Evolutionary conservation across 2,329 filamentous ascomycete genomes (phyloP), one percentile per base, ranked within the genome.

Genomic region (Nemania diffusa): DNA sequence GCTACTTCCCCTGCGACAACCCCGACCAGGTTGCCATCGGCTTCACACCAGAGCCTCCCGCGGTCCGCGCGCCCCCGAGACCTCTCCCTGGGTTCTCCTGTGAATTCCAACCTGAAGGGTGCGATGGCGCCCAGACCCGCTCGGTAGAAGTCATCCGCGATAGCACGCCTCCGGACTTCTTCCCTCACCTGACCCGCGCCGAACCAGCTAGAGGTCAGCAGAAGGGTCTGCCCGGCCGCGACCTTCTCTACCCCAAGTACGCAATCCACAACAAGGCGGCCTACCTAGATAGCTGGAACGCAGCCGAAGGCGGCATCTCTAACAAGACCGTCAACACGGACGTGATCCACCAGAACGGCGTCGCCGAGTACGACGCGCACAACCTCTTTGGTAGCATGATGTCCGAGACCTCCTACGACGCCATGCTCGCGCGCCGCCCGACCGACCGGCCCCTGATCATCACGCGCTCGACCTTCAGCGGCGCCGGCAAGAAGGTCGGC

Each of bases 311-410:
- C 48, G 82, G 81, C 1, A 78, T 86, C 27, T 83, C 83, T 0
- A 87, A 87, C 76, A 83, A 87, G 73, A 90, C 91, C 0, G 86
- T 92, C 60, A 84, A 88, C 69, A 91, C 90, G 0, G 86, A 92
- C 74, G 79, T 92, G 8, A 84, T 90, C 8, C 91, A 93, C 76
- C 84, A 88, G 48, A 89, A 91, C 65, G 91, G 91, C 0, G 80
- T 89, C 42, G 82, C 84, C 22, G 88, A 92, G 77, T 93, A 92
- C 74, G 92, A 94, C 72, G 91, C 89, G 0, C 92, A 94, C 77
- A 94, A 94, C 72, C 78, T 94, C 1, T 93, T 92, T 76, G 92
- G 92, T 0, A 86, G 87, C 7, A 89, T 92, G 88, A 94, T 94
- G 91, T 91, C 89, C 1, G 79, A 83, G 20, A 81, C 87, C 4